Conservation (phyloP, 495 filamentous ascomycete genomes). For the Parachaetomium inaequale region DNA sequence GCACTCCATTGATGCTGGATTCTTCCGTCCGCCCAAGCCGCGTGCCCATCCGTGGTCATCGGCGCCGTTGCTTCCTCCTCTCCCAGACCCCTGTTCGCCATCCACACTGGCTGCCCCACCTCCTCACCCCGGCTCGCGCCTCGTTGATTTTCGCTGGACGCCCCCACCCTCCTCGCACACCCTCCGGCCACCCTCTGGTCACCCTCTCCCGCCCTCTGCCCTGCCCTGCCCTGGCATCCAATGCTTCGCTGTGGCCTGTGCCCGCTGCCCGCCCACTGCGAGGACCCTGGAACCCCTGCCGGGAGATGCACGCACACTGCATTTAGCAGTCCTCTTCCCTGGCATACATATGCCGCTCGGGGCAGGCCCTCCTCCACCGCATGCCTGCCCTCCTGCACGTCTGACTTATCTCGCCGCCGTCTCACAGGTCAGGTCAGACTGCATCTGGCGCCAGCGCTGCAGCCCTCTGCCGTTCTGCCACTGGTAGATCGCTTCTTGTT, state of each 20-base stretch:
- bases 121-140: neutral
- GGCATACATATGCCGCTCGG: constrained; percentile 29
- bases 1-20: no score
- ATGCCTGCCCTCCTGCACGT: constrained; percentile 29
- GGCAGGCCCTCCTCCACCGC: constrained; percentile 27
- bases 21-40: neutral
- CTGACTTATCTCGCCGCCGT: constrained; percentile 32
- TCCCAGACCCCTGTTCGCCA: neutral
- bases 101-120: neutral
- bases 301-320: constrained; percentile 5
- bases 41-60: neutral
- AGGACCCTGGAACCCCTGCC: constrained; percentile 9
- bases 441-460: constrained; percentile 36
- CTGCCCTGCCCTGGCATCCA: constrained; percentile 21
- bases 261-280: neutral
- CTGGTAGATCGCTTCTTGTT: constrained; percentile 35
- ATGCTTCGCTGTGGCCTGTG: neutral
- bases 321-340: constrained; percentile 18
- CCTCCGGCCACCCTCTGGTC: constrained; percentile 6
- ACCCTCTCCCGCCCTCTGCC: constrained; percentile 2
- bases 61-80: neutral
- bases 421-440: constrained; percentile 24
- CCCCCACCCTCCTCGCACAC: constrained; percentile 13
- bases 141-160: neutral
- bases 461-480: constrained; percentile 25